A percentile compares a stretch with the other conserved stretches of the same genome.
phyloP scores from a whole-genome alignment of 2,329 filamentous ascomycete species.

The Fusarium sp. region DNA sequence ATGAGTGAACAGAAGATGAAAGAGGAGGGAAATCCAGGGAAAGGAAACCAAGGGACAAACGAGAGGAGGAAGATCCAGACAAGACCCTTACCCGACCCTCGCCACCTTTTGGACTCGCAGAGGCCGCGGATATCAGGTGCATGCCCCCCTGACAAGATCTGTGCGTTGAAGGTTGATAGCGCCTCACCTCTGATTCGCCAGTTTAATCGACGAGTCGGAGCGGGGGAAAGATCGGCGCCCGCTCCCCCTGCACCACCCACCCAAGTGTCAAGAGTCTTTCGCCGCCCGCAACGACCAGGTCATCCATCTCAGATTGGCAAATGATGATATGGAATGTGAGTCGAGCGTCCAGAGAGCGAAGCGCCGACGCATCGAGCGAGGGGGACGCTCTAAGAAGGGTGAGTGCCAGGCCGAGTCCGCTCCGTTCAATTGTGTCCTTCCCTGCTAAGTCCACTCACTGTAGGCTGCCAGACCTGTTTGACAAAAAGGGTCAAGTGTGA shows the following conservation, averaged over 20 bases:
- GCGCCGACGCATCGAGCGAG: constrained; percentile 8
- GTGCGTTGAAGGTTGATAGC: background rate
- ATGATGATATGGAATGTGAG: background rate
- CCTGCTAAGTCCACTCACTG: background rate
- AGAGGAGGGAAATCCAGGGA: background rate
- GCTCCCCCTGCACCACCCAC: background rate
- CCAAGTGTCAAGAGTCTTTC: background rate
- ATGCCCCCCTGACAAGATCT: background rate
- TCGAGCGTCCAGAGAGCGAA: background rate
- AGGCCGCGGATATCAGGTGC: background rate
- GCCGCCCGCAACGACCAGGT: background rate
- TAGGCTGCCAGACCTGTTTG: constrained; percentile 16
- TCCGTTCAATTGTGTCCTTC: background rate
- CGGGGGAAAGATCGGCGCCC: background rate
- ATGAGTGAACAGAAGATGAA: background rate
- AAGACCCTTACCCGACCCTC: background rate
- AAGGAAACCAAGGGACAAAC: background rate
- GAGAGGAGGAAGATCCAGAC: background rate
- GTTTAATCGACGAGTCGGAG: constrained; percentile 16
- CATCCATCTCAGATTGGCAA: background rate
- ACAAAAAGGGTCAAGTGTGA: constrained; percentile 20
- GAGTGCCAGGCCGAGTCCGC: background rate
- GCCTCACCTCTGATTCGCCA: constrained; percentile 8
- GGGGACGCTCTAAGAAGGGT: constrained; percentile 11
- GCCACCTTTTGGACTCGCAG: background rate